Evolutionary conservation across 306 rosid genomes (phyloP), one percentile per base, ranked within the genome.

Genomic region (Abrus precatorius): DNA sequence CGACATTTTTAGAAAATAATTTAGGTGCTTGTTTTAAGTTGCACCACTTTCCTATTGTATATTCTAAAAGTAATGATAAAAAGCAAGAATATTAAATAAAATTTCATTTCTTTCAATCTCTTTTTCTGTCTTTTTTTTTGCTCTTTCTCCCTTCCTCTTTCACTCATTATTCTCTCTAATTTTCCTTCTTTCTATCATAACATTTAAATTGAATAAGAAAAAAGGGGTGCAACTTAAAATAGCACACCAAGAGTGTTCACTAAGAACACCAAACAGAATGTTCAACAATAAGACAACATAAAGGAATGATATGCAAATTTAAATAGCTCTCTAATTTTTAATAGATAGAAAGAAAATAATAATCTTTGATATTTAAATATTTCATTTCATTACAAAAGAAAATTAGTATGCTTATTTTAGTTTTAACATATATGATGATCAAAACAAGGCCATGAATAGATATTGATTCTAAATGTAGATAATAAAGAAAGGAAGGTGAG

Each of bases 261-360:
- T 7, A 52, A 77, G 43, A 76, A 76, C 9, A 65, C 64, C 64
- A 38, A 6, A 64, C 41, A 30, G 27, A 64, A 11, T 64, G 74
- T 38, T 38, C 56, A 5, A 47, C 47, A 20, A 32, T 12, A 47
- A 62, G 20, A 20, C 20, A 20, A 20, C 20, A 20, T 20, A 20
- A 20, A 20, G 20, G 20, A 20, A 20, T 20, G 20, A 20, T 20
- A 20, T 20, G 20, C 20, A 20, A 0, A 20, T 20, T 20, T 20
- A 20, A 59, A 53, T 55, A 56, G 34, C 52, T 7, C 64, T 38
- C 10, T 61, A 12, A 8, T 79, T 45, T 34, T 13, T 4, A 5
- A 41, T 30, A 7, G 8, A 75, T 44, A 14, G 60, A 34, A 75
- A 75, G 72, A 48, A 61, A n/a, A 33, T 40, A 14, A 47, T 9